Evolutionary conservation across 345 rosid genomes (phyloP).

Genomic region (Melaleuca alternifolia): DNA sequence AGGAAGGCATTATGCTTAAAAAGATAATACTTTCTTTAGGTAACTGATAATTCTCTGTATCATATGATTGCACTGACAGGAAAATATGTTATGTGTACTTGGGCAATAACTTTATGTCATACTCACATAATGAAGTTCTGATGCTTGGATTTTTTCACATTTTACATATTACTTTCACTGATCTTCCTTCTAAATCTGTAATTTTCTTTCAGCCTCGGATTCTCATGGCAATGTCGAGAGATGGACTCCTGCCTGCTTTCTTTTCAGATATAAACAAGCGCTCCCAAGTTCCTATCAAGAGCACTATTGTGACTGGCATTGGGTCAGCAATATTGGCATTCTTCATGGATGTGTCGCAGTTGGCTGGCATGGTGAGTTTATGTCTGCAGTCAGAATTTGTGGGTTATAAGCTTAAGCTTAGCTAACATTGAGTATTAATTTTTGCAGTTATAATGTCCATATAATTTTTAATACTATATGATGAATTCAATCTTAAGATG

Average conservation of each 20-base stretch:
- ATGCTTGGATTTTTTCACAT: background rate
- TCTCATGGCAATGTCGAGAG: conserved; percentile 94
- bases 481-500: background rate
- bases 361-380: conserved; percentile 79
- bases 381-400: background rate
- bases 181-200: background rate
- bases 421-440: background rate
- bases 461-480: background rate
- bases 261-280: conserved; percentile 62
- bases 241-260: conserved; percentile 76
- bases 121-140: background rate
- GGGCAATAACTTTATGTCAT: background rate
- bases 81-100: background rate
- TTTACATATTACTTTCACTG: background rate
- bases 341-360: conserved; percentile 74
- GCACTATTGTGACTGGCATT: conserved; percentile 63
- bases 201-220: conserved; percentile 57
- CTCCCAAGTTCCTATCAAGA: conserved; percentile 76
- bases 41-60: background rate
- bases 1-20: background rate
- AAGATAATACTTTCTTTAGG: background rate
- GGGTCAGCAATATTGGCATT: conserved; percentile 62
- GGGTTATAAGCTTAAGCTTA: background rate
- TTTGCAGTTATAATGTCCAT: background rate
- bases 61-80: background rate